Base-by-base conservation (phyloP, 2,329 filamentous ascomycete species). In the Colletotrichum kahawae region DNA sequence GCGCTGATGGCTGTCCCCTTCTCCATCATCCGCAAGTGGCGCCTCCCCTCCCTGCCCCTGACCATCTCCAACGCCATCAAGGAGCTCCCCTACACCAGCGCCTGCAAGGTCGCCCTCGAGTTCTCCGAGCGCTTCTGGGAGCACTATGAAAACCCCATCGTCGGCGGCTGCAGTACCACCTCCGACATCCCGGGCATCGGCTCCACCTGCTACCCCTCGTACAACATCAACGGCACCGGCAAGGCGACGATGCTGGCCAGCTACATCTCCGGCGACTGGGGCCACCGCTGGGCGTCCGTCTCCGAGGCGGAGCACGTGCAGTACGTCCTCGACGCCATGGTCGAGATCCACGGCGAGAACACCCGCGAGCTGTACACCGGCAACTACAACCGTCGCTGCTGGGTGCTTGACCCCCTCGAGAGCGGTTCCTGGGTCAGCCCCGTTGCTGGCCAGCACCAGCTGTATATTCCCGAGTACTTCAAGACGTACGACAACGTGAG, bases 381-480 rank as follows among this genome's bases (percentile, higher is more conserved):
- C 62, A 88, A 88, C 43, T 93, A 91, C 78, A 88, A 92, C 71
- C 87, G 93, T 2, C 88, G 90, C 65, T 94, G 93, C 85, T 95
- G 93, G 93, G 85, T 89, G 67, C 81, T 88, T 9, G 91, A 94
- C 76, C 88, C 90, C 74, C 88, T 90, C 74, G 88, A 92, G 81
- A 88, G 88, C 2, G 92, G 90, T 6, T 89, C 90, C 8, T 95
- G 92, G 93, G 90, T 90, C 2, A 82, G 83, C 6, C 92, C 93
- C 1, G 83, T 86, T 1, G 85, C 91, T 1, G 92, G 92, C 0
- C 92, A 94, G 83, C 93, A 95, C 79, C 88, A 93, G 77, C 80
- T 94, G 29, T 95, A 93, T 78, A 85, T 95, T 10, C 93, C 93
- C 0, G 91, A 93, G n/a, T 95, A 94, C 79, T 94, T 93, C 79